Evolutionary conservation across 345 rosid species (phyloP).

Genomic region (Heritiera littoralis): DNA sequence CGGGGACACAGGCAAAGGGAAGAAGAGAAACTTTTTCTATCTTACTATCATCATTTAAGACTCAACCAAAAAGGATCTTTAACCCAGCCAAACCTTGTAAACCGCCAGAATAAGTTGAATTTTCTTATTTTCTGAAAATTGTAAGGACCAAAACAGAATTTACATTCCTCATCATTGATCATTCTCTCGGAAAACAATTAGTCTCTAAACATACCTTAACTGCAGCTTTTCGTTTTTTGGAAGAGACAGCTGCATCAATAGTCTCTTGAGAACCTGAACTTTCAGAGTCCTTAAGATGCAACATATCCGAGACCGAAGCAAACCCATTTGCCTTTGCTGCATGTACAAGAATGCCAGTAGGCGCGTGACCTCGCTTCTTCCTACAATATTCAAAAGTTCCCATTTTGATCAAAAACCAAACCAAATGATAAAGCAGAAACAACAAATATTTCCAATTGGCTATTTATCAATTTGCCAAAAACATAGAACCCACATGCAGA

Average conservation of each 20-base stretch:
- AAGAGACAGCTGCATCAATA: background rate
- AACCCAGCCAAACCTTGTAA: background rate
- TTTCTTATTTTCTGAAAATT: background rate
- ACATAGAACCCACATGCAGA: constrained; percentile 21
- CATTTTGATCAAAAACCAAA: background rate
- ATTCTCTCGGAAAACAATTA: background rate
- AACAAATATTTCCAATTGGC: background rate
- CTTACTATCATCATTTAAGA: background rate
- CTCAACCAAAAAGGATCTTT: background rate
- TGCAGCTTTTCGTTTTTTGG: background rate
- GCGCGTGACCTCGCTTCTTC: constrained; percentile 28
- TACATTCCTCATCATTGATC: background rate
- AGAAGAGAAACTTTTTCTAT: background rate
- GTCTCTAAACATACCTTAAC: background rate
- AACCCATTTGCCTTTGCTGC: constrained; percentile 28
- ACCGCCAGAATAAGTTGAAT: background rate
- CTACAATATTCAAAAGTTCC: constrained; percentile 7
- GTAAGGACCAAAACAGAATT: background rate
- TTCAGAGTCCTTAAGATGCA: constrained; percentile 21
- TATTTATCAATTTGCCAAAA: background rate
- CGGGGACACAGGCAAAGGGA: background rate
- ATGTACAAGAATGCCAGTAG: constrained; percentile 22
- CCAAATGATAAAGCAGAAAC: background rate
- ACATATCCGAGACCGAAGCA: constrained; percentile 24
- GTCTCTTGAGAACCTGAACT: constrained; percentile 5